phyloP scores from a whole-genome alignment of 2,329 filamentous ascomycete species.

The Ophiocordyceps unilateralis region DNA sequence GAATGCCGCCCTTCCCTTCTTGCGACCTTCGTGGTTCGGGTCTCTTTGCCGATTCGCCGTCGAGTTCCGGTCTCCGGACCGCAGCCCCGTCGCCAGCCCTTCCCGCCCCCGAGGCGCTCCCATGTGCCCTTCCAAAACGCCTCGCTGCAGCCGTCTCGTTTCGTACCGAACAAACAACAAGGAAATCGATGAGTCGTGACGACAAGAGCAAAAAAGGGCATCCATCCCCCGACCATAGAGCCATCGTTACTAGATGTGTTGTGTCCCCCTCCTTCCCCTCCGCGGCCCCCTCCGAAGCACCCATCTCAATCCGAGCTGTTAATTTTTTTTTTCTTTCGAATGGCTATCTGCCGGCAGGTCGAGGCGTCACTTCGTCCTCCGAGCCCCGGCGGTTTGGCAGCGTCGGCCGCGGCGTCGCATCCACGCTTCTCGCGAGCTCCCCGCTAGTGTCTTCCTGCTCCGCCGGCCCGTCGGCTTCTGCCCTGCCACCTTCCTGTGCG shows the following conservation, averaged over 20 bases:
- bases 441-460: background rate
- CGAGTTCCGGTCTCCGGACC: background rate
- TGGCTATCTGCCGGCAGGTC: constrained; percentile 12
- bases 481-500: constrained; percentile 5
- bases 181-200: constrained; percentile 1
- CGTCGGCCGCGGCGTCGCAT: constrained; percentile 27
- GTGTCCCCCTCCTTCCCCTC: background rate
- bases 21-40: no score
- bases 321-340: background rate
- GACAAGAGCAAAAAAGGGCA: background rate
- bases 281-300: no score
- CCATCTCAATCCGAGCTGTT: background rate
- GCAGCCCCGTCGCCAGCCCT: background rate
- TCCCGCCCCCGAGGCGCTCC: background rate
- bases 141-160: constrained; percentile 7
- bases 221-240: background rate
- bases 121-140: constrained; percentile 5
- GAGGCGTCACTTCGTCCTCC: constrained; percentile 24
- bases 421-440: constrained; percentile 7
- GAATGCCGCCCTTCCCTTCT: no score
- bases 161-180: background rate
- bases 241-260: background rate
- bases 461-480: background rate
- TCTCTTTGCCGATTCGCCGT: no score
- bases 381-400: constrained; percentile 2